Evolutionary conservation across 768 basidiomycete genomes (phyloP).

Genomic region (Xerocomus brunneocitrinus): DNA sequence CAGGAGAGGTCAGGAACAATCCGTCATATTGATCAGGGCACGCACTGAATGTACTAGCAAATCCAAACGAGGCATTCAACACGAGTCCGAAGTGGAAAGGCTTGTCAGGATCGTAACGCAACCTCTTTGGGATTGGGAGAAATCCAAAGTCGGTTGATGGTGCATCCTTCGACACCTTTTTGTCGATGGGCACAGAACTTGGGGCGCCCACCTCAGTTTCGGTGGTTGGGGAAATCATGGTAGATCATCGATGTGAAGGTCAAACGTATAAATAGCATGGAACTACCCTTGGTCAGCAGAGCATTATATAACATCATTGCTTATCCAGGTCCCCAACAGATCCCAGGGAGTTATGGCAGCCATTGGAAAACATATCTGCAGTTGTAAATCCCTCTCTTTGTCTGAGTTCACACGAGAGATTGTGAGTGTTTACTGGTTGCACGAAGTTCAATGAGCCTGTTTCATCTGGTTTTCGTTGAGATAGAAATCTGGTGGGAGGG

Average conservation of each 20-base stretch:
- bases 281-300: neutral
- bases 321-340: neutral
- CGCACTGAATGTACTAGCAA: slow-evolving; percentile 48
- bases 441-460: neutral
- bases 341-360: neutral
- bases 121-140: slow-evolving; percentile 55
- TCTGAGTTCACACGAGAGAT: neutral
- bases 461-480: neutral
- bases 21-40: neutral
- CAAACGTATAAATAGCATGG: slow-evolving; percentile 12
- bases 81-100: slow-evolving; percentile 50
- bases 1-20: neutral
- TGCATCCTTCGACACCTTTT: neutral
- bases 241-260: neutral
- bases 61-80: slow-evolving; percentile 57
- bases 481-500: neutral
- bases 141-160: slow-evolving; percentile 51
- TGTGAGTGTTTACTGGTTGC: neutral
- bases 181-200: neutral
- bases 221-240: slow-evolving; percentile 16
- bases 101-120: slow-evolving; percentile 48
- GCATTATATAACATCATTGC: neutral
- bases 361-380: neutral
- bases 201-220: neutral
- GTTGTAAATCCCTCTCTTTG: neutral